Percentiles rank a stretch among this genome's conserved stretches.
These are phyloP conservation scores for Tuber brumale DNA, from an alignment of 495 filamentous ascomycete species.

Conservation along the genomic window DNA sequence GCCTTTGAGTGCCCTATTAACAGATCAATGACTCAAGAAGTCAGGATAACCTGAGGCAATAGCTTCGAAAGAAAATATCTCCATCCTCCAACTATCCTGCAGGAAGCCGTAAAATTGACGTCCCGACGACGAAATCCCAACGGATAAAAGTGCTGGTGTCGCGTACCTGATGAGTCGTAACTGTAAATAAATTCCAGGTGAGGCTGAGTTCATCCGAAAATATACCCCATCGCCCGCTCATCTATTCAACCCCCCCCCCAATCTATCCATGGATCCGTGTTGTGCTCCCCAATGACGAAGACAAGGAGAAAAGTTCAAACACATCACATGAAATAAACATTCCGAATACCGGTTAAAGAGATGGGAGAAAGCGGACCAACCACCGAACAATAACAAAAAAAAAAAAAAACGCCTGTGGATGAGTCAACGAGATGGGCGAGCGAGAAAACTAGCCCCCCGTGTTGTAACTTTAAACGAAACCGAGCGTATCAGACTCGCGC, in stretches of 20 bases:
- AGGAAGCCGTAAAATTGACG: background rate
- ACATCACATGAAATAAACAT: background rate
- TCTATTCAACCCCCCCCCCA: background rate
- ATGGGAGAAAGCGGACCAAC: background rate
- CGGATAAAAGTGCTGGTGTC: background rate
- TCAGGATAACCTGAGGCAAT: background rate
- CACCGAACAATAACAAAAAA: background rate
- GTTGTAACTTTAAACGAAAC: background rate
- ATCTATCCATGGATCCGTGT: background rate
- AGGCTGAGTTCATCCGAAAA: slow-evolving; percentile 5
- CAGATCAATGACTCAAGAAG: background rate
- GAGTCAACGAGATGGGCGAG: background rate
- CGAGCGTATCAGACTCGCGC: background rate
- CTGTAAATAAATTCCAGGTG: background rate
- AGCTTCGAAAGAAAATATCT: background rate
- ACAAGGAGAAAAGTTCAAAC: background rate
- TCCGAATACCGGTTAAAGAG: background rate
- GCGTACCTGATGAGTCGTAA: slow-evolving; percentile 3
- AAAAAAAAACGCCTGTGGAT: background rate
- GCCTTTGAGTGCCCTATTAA: background rate
- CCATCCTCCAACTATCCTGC: background rate
- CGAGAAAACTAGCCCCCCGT: background rate
- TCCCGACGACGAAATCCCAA: background rate
- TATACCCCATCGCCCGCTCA: background rate
- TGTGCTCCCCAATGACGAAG: background rate